Evolutionary conservation across 2,329 filamentous ascomycete species (phyloP).

Genomic region (Pseudogymnoascus sp.): DNA sequence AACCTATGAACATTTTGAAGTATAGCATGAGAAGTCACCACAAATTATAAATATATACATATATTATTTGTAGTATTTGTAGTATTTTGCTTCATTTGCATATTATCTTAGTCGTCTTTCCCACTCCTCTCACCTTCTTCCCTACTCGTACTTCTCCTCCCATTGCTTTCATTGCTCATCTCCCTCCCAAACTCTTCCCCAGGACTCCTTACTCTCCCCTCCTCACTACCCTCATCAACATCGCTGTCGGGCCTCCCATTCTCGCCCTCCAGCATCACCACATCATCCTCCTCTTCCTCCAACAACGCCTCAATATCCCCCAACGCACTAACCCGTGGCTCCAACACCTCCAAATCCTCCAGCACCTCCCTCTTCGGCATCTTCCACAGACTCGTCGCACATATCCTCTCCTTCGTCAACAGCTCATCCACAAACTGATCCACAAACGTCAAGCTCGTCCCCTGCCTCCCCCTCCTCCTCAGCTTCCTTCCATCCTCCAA

Average conservation of each 20-base stretch:
- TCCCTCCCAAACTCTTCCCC: slow-evolving; percentile 9
- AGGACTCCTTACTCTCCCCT: neutral
- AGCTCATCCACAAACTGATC: slow-evolving; percentile 94
- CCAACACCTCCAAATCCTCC: slow-evolving; percentile 82
- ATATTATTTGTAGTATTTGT: neutral
- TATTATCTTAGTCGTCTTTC: slow-evolving; percentile 3
- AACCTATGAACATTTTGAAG: neutral
- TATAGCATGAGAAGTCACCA: neutral
- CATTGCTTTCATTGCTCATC: neutral
- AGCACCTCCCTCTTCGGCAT: slow-evolving; percentile 73
- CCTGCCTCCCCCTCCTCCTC: slow-evolving; percentile 64
- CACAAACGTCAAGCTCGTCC: slow-evolving; percentile 69
- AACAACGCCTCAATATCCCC: slow-evolving; percentile 70
- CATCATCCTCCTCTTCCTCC: slow-evolving; percentile 46
- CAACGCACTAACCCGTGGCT: slow-evolving; percentile 76
- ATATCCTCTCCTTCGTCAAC: slow-evolving; percentile 80
- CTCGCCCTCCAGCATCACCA: slow-evolving; percentile 29
- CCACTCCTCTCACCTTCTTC: neutral
- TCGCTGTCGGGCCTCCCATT: neutral
- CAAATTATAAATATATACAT: neutral
- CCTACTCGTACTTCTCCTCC: neutral
- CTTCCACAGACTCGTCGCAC: slow-evolving; percentile 87
- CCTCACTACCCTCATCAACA: neutral
- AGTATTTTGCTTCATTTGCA: neutral
- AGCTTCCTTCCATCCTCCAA: slow-evolving; percentile 79